Percentiles rank a stretch among this genome's conserved stretches.
Conservation (phyloP, 164 flowering plant species). For the Annona squamosa region DNA sequence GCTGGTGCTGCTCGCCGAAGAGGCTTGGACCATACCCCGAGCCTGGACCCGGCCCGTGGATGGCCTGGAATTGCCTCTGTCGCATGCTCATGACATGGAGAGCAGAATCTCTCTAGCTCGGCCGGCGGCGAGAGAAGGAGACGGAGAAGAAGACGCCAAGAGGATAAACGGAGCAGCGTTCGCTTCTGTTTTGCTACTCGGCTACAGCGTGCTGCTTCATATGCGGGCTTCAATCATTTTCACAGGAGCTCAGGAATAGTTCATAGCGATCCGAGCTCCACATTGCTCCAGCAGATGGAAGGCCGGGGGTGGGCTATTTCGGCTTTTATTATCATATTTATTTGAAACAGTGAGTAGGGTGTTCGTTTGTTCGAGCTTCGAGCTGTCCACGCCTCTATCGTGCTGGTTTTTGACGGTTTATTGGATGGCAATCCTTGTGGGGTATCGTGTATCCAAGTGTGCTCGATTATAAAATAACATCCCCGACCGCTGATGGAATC, state of each 20-base stretch:
- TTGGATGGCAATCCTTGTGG: too few relatives aligned
- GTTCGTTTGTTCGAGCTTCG: too few relatives aligned
- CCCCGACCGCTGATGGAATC: too few relatives aligned
- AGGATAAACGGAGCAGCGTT: too few relatives aligned
- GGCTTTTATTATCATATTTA: too few relatives aligned
- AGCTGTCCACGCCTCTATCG: too few relatives aligned
- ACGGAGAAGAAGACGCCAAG: neutral
- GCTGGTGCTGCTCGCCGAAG: neutral
- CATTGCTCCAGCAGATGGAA: too few relatives aligned
- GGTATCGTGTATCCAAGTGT: neutral
- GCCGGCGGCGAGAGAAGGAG: neutral
- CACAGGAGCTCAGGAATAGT: too few relatives aligned
- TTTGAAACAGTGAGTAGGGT: too few relatives aligned
- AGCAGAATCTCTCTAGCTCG: neutral
- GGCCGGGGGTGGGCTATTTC: too few relatives aligned
- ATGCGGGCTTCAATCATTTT: neutral
- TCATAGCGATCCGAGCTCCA: too few relatives aligned
- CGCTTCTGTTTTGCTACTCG: neutral
- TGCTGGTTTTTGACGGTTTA: too few relatives aligned
- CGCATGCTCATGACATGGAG: slow-evolving; percentile 2
- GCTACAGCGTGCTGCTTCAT: neutral
- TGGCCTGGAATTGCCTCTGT: slow-evolving; percentile 5
- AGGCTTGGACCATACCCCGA: neutral
- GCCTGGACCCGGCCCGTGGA: slow-evolving; percentile 3
- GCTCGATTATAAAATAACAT: neutral